Percentiles rank a stretch among this genome's conserved stretches.
Evolutionary conservation across 257 asterid species (phyloP).

Genomic region (Leptodermis oblonga): DNA sequence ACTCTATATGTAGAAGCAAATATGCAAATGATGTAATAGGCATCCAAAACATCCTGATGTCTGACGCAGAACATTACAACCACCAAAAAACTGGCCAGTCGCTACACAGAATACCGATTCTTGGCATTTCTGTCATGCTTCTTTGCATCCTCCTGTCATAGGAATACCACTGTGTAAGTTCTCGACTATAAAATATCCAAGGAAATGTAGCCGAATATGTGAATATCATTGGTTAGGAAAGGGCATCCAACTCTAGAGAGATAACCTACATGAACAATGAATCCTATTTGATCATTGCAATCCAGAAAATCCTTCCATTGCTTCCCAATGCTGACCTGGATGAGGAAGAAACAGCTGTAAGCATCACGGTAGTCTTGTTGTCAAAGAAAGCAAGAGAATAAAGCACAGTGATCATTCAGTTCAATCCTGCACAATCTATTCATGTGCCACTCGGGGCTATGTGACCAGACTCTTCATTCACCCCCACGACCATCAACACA

Average conservation of each 20-base stretch:
- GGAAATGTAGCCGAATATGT: neutral
- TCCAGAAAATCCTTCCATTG: constrained; percentile 93
- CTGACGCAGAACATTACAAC: neutral
- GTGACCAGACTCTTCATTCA: neutral
- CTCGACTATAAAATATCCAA: neutral
- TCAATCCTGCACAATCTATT: neutral
- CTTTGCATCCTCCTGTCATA: constrained; percentile 71
- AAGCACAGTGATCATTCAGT: neutral
- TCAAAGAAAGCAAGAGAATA: neutral
- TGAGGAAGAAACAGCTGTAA: constrained; percentile 6
- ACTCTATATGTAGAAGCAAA: neutral
- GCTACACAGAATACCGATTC: constrained; percentile 51
- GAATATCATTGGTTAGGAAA: neutral
- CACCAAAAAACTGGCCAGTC: neutral
- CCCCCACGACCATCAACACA: neutral
- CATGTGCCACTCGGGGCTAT: neutral
- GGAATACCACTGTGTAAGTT: constrained; percentile 5
- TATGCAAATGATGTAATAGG: neutral
- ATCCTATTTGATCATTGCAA: constrained; percentile 67
- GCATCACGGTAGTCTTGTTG: neutral
- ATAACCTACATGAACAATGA: constrained; percentile 63
- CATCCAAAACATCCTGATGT: neutral
- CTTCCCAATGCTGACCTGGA: constrained; percentile 82
- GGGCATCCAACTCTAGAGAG: neutral
- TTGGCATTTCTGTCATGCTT: constrained; percentile 56